Conservation (phyloP, 2,329 filamentous ascomycete species). For the Aspergillus sp. region DNA sequence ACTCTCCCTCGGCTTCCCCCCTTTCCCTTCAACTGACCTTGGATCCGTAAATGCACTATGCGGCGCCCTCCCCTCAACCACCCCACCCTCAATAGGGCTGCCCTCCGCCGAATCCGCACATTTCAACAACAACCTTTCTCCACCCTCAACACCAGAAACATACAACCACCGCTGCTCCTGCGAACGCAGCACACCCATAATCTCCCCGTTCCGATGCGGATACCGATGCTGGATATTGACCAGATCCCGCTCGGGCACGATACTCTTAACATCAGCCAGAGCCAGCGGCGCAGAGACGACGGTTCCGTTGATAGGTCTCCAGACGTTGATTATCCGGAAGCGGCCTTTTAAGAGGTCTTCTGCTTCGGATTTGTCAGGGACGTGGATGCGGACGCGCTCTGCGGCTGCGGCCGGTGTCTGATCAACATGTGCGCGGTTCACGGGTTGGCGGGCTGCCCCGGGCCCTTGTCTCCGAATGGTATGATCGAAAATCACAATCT, state of each 20-base stretch:
- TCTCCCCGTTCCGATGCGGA: constrained; percentile 64
- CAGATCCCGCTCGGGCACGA: constrained; percentile 53
- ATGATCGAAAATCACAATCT: constrained; percentile 76
- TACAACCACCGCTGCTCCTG: constrained; percentile 68
- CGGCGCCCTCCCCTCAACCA: constrained; percentile 46
- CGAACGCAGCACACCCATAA: constrained; percentile 60
- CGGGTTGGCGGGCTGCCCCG: constrained; percentile 58
- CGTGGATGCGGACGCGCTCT: constrained; percentile 61
- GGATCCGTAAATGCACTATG: constrained; percentile 78
- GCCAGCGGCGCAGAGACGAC: constrained; percentile 53
- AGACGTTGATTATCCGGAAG: constrained; percentile 82
- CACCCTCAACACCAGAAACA: constrained; percentile 67
- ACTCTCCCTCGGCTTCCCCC: constrained; percentile 69
- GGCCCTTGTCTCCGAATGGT: constrained; percentile 66
- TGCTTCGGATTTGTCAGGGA: constrained; percentile 57
- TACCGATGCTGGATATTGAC: constrained; percentile 70
- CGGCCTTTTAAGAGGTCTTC: constrained; percentile 59
- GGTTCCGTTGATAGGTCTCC: constrained; percentile 60
- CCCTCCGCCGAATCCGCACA: constrained; percentile 54
- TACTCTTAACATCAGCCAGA: constrained; percentile 50
- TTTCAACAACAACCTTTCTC: constrained; percentile 68
- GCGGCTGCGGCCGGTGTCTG: constrained; percentile 63
- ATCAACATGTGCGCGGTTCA: constrained; percentile 72
- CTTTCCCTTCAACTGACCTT: constrained; percentile 51
- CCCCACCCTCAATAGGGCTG: constrained; percentile 25